Base-by-base conservation (phyloP, 164 flowering plant genomes). In the Chloranthus sessilifolius region DNA sequence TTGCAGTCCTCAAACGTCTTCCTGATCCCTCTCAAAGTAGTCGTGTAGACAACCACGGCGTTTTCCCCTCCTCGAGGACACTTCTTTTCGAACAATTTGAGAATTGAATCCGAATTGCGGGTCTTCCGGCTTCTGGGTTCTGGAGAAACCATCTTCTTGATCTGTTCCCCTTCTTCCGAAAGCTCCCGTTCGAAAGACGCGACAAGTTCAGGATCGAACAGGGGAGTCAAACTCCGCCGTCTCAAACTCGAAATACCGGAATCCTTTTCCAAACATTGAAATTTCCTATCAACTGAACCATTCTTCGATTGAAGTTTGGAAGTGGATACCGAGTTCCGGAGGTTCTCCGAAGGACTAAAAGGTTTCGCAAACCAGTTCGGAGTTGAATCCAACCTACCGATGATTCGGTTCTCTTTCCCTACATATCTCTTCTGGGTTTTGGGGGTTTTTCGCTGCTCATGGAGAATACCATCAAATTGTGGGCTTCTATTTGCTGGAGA, bases 1-100 rank as follows among this genome's bases (percentile, higher is more conserved):
- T 92, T 92, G 69, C 98, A 92, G 17, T 85, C 95, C 74, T 92
- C 98, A 24, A 83, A 92, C 0, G 98, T 92, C 62, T 85, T 88
- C 59, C 98, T 58, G 25, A 92, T 83, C 20, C 98, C 96, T 55
- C 98, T 65, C 71, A 88, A 55, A 2, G 98, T 85, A 0, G 98
- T 92, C 1, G 95, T 85, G 82, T 85, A 92, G 2, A 92, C 66
- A 4, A 92, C 77, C 0, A 92, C 91, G 1, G 76, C 53, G 33
- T 77, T 75, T 53, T 76, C 83, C 0, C 95, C 90, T 0, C 90
- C 90, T 0, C 85, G 87, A 1, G 98, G 98, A 54, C 92, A 83
- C 24, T 66, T 81, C 50, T 62, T 52, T 60, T 66, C 69, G 52
- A 69, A 87, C 15, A 15, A 24, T 4, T 69, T 47, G 0, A 91